phyloP scores from a whole-genome alignment of 1,284 basidiomycete species.

The Mycena sp. region DNA sequence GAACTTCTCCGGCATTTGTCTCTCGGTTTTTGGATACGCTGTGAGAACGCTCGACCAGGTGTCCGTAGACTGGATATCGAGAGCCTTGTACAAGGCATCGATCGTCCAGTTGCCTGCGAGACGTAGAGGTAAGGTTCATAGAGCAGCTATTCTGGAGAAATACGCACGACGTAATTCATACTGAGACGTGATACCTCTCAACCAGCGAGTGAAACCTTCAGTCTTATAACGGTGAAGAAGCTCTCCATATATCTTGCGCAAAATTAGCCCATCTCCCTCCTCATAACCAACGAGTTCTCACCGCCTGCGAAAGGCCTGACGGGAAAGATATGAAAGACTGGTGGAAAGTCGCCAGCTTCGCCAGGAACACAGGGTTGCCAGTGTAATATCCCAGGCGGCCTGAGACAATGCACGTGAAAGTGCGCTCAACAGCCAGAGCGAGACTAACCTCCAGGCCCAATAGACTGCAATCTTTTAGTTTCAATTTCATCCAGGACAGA shows the following conservation, averaged over 20 bases:
- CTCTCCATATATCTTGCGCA: slow-evolving; percentile 18
- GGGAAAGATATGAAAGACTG: slow-evolving; percentile 22
- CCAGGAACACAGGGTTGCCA: slow-evolving; percentile 16
- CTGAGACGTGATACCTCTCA: slow-evolving; percentile 65
- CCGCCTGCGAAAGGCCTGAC: slow-evolving; percentile 28
- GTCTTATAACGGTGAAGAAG: slow-evolving; percentile 16
- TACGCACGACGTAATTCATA: slow-evolving; percentile 66
- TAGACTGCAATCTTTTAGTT: background rate
- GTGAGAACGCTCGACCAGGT: slow-evolving; percentile 15
- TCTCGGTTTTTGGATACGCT: slow-evolving; percentile 16
- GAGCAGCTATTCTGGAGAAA: slow-evolving; percentile 50
- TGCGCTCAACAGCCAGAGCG: background rate
- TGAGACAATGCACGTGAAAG: background rate
- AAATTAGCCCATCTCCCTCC: background rate
- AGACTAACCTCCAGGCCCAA: slow-evolving; percentile 26
- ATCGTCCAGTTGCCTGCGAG: slow-evolving; percentile 28
- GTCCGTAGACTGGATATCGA: slow-evolving; percentile 17
- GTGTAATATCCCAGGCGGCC: slow-evolving; percentile 30
- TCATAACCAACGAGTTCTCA: background rate
- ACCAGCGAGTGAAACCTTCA: slow-evolving; percentile 79
- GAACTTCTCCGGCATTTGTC: slow-evolving; percentile 28
- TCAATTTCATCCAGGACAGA: background rate
- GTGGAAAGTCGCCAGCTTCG: slow-evolving; percentile 17
- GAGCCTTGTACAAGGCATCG: slow-evolving; percentile 21
- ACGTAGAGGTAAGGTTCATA: background rate